A percentile compares a stretch with the other conserved stretches of the same genome.
Evolutionary conservation across 2,329 filamentous ascomycete species (phyloP).

Genomic region (Neurospora crassa): DNA sequence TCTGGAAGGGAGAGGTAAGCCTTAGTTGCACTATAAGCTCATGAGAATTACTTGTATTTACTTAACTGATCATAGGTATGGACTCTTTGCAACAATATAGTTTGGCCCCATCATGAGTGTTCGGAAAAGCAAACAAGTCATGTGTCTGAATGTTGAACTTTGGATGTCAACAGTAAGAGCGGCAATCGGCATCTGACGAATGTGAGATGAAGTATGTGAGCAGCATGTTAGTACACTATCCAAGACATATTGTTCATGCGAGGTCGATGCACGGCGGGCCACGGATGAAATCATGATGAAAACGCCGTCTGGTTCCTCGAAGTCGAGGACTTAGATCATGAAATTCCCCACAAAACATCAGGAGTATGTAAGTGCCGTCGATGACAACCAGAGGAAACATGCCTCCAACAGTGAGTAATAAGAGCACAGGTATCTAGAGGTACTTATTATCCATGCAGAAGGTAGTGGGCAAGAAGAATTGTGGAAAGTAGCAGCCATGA

Average conservation of each 20-base stretch:
- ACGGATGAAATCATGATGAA: neutral
- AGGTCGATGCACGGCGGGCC: neutral
- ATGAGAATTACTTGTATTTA: neutral
- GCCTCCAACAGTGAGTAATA: neutral
- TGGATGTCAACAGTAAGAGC: neutral
- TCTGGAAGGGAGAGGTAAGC: neutral
- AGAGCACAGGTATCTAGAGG: neutral
- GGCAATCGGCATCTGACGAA: neutral
- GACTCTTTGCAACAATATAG: neutral
- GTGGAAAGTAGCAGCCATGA: neutral
- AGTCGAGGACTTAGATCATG: neutral
- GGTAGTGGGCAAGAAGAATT: neutral
- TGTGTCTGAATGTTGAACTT: neutral
- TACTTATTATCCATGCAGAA: neutral
- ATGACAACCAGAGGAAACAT: neutral
- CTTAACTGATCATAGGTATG: neutral
- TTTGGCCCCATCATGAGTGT: neutral
- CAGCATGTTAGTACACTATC: neutral
- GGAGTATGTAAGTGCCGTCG: neutral
- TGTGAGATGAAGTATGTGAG: neutral
- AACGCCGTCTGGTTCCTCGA: neutral
- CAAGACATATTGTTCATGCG: neutral
- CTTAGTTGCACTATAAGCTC: neutral
- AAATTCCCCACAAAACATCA: neutral
- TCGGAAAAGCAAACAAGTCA: neutral